Conservation (phyloP, 1,284 basidiomycete genomes). For the Marasmius fiardii region DNA sequence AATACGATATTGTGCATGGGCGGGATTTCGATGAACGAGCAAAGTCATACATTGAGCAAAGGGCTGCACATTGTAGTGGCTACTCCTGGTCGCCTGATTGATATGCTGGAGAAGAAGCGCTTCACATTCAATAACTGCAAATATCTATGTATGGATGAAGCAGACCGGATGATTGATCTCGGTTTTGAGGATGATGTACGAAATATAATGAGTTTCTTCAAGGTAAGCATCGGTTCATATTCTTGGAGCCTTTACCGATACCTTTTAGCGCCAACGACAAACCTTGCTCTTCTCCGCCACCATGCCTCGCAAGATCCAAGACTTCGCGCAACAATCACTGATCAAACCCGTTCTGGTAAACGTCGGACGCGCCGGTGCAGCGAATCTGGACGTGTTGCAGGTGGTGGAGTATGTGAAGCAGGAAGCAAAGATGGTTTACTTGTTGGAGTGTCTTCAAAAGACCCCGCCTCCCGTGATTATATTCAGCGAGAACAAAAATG, state of each 20-base stretch:
- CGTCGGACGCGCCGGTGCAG: constrained; percentile 96
- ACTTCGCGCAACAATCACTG: constrained; percentile 95
- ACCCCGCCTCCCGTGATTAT: constrained; percentile 98
- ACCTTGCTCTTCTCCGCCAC: constrained; percentile 97
- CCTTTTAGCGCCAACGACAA: constrained; percentile 83
- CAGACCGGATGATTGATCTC: constrained; percentile 98
- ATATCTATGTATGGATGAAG: constrained; percentile 98
- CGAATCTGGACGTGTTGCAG: constrained; percentile 95
- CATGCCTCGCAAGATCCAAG: constrained; percentile 98
- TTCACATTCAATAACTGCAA: constrained; percentile 92
- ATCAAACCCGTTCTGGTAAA: constrained; percentile 94
- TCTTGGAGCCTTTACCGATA: not conserved
- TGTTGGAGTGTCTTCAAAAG: constrained; percentile 97
- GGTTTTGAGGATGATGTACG: constrained; percentile 99
- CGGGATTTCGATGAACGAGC: constrained; percentile 97
- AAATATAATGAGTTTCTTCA: constrained; percentile 99
- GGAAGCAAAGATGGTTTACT: constrained; percentile 99
- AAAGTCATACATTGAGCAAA: constrained; percentile 84
- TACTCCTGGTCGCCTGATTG: constrained; percentile 93
- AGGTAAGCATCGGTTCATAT: constrained; percentile 44
- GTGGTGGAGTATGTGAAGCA: constrained; percentile 99
- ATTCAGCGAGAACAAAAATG: constrained; percentile 99
- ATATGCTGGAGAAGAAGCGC: constrained; percentile 94
- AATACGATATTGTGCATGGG: constrained; percentile 94
- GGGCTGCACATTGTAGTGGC: constrained; percentile 97